Evolutionary conservation across 805 yeast species (phyloP), one percentile per base, ranked within the genome.

Genomic region (Danielia reshetovae): DNA sequence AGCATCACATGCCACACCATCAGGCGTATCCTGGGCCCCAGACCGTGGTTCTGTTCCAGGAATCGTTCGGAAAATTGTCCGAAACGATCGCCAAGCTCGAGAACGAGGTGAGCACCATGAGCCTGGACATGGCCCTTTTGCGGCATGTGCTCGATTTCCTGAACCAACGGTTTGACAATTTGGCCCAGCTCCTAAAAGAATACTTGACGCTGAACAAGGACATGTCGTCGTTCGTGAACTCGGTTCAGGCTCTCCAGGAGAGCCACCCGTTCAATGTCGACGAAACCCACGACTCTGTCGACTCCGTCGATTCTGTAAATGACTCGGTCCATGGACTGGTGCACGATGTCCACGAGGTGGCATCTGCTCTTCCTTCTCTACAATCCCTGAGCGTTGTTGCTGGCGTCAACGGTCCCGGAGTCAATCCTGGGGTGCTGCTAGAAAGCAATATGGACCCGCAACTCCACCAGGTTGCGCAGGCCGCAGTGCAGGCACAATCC

Each of bases 381-480:
- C 43, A 33, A 32, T 19, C 40, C 10, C 28, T 33, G 6, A 35
- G 31, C 7, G 40, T 42, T n/a, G 46, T 39, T 7, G 38, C 39
- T 2, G 39, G 38, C n/a, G 21, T 38, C 5, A 39, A 24, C 16
- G 31, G 27, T 5, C 43, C 41, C 2, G 42, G 38, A 3, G 41
- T 27, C 16, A 33, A 29, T 5, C 43, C 41, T 2, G 42, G 38
- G 3, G 45, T 43, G 8, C 41, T 35, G 37, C 37, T 42, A 9
- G 69, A 61, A 17, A 57, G 60, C 24, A 60, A 58, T 34, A 62
- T 65, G 62, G 70, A 65, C 46, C 70, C 70, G 3, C 68, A 60
- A 24, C 52, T 65, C 23, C 70, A 63, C 29, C 60, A 58, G 34
- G 67, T 62, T 24, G 68, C 68, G 2, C 64, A 52, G 25, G 68